These are phyloP conservation scores for Spathaspora gorwiae DNA, from an alignment of 805 yeast species.

Conservation along the genomic window DNA sequence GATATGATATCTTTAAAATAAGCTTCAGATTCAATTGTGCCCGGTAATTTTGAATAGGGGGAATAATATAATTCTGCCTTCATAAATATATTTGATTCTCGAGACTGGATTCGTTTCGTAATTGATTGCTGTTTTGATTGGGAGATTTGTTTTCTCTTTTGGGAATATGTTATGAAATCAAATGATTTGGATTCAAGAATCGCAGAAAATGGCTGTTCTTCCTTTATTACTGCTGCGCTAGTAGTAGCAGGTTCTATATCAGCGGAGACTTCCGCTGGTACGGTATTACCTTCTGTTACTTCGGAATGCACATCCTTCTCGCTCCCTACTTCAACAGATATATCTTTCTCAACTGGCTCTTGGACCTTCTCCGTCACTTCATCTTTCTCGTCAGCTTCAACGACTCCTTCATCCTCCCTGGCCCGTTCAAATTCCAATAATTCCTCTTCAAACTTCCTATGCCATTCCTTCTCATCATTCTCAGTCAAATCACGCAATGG, in stretches of 20 bases:
- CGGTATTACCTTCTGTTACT: background rate
- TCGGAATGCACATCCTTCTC: too few species aligned
- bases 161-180: constrained; percentile 57
- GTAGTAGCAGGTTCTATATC: background rate
- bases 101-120: constrained; percentile 13
- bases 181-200: constrained; percentile 20
- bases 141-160: constrained; percentile 38
- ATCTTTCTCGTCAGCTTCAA: background rate
- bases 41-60: constrained; percentile 26
- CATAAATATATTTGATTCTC: constrained; percentile 29
- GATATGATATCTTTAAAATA: constrained; percentile 19
- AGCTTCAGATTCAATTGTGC: constrained; percentile 19
- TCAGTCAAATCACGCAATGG: constrained; percentile 63
- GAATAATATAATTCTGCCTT: constrained; percentile 36
- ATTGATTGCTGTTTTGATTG: constrained; percentile 22
- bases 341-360: background rate
- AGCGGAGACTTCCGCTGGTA: background rate
- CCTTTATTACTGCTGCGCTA: background rate
- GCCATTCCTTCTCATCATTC: constrained; percentile 31
- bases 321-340: background rate
- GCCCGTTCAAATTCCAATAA: constrained; percentile 11
- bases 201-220: background rate
- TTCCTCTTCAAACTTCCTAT: constrained; percentile 21
- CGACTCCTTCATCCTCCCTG: constrained; percentile 3
- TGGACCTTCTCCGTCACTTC: background rate